phyloP scores from a whole-genome alignment of 78 protist species.

The Pelomyxa schiedti region DNA sequence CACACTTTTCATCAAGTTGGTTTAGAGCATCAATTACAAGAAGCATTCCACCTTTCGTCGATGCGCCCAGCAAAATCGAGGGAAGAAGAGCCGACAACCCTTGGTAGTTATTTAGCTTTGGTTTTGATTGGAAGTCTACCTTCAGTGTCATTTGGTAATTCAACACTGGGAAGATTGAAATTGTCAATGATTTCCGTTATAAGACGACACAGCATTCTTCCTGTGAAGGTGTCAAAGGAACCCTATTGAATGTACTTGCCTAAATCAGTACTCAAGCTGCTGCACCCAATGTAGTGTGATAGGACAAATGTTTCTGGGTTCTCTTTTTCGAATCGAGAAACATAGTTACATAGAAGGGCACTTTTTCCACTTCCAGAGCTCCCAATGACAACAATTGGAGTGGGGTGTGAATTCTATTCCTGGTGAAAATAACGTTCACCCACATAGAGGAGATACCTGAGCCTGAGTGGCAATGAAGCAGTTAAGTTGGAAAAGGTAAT shows the following conservation, averaged over 20 bases:
- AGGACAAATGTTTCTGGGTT: conserved; percentile 1
- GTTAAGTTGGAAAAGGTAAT: not conserved
- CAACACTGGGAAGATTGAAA: not conserved
- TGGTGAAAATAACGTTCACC: too few relatives aligned
- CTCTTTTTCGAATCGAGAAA: not conserved
- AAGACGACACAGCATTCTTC: not conserved
- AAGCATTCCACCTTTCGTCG: not conserved
- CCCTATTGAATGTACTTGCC: too few relatives aligned
- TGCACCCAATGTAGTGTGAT: conserved; percentile 4
- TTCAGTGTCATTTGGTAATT: not conserved
- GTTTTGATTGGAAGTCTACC: not conserved
- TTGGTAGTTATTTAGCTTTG: too few relatives aligned
- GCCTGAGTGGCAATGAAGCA: not conserved
- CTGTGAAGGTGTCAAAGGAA: too few relatives aligned
- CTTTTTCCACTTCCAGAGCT: not conserved
- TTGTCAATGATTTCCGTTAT: not conserved
- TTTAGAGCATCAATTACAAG: conserved; percentile 1
- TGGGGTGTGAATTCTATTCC: not conserved
- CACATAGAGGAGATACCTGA: too few relatives aligned
- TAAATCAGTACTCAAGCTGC: not conserved
- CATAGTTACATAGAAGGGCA: not conserved
- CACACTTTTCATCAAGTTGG: not conserved
- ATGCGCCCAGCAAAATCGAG: not conserved
- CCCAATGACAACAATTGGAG: not conserved
- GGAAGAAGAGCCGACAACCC: too few relatives aligned